phyloP scores from a whole-genome alignment of 2,329 filamentous ascomycete genomes.

The Ascosphaera aggregata region DNA sequence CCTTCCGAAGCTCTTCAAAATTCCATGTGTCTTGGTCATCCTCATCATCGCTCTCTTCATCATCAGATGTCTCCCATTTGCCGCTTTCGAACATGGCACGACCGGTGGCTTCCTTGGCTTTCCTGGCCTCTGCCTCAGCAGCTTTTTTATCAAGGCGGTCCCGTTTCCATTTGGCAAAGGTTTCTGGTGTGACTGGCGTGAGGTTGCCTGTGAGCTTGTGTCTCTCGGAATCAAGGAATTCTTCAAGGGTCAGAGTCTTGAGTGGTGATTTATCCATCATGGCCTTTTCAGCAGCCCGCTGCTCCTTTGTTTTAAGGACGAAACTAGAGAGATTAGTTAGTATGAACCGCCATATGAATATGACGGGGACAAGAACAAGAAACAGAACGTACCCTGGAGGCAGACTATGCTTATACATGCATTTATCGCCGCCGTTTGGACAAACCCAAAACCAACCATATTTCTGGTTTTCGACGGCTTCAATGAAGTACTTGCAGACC shows the following conservation, averaged over 20 bases:
- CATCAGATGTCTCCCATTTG: constrained; percentile 52
- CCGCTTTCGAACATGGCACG: constrained; percentile 91
- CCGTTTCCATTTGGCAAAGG: constrained; percentile 94
- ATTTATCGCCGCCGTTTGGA: constrained; percentile 89
- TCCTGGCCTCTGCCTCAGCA: constrained; percentile 71
- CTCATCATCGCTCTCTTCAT: constrained; percentile 41
- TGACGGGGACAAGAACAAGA: constrained; percentile 1
- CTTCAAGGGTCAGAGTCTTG: constrained; percentile 84
- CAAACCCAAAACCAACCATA: constrained; percentile 99
- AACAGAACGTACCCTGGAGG: constrained; percentile 56
- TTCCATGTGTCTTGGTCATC: constrained; percentile 26
- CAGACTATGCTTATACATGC: constrained; percentile 94
- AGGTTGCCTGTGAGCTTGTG: constrained; percentile 82
- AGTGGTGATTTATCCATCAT: constrained; percentile 87
- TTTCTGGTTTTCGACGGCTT: constrained; percentile 92
- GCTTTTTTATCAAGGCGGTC: constrained; percentile 86
- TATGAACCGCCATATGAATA: constrained; percentile 2
- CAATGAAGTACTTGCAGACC: constrained; percentile 97
- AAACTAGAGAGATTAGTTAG: constrained; percentile 34
- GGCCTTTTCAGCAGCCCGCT: constrained; percentile 85
- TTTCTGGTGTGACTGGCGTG: constrained; percentile 81
- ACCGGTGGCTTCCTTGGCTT: constrained; percentile 88
- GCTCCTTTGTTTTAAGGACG: constrained; percentile 92
- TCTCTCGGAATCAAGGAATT: constrained; percentile 88
- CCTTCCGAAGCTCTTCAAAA: constrained; percentile 65